Percentiles rank a stretch among this genome's conserved stretches.
These are phyloP conservation scores for Persicaria tinctoria DNA, from an alignment of 148 eudicot species.

Conservation along the genomic window DNA sequence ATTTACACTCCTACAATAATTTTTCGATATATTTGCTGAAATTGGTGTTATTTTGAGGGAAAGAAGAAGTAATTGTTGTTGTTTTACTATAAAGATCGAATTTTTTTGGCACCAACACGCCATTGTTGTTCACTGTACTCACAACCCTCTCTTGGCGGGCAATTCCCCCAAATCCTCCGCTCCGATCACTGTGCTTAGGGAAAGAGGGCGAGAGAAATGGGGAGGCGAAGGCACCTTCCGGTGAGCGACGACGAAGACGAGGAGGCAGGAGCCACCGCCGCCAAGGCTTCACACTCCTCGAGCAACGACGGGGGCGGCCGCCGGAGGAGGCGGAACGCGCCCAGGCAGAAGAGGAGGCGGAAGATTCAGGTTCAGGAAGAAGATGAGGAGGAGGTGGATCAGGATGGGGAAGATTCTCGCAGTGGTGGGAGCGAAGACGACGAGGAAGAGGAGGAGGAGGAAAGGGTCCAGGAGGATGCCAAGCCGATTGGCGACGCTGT, in stretches of 20 bases:
- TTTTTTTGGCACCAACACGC: too few species aligned
- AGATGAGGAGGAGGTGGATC: slow-evolving; percentile 18
- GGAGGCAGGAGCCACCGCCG: slow-evolving; percentile 11
- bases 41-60: too few species aligned
- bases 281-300: slow-evolving; percentile 21
- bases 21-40: too few species aligned
- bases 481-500: slow-evolving; percentile 51
- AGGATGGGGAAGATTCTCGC: slow-evolving; percentile 6
- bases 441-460: slow-evolving; percentile 29
- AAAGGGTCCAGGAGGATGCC: slow-evolving; percentile 42
- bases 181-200: not conserved
- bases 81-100: too few species aligned
- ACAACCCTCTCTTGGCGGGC: not conserved
- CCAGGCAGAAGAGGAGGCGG: slow-evolving; percentile 24
- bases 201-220: slow-evolving; percentile 27
- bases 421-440: slow-evolving; percentile 13
- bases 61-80: too few species aligned
- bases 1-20: too few species aligned
- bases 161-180: not conserved
- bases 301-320: slow-evolving; percentile 23
- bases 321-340: slow-evolving; percentile 21
- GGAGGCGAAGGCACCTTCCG: slow-evolving; percentile 45
- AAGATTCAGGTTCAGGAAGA: slow-evolving; percentile 15
- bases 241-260: slow-evolving; percentile 65
- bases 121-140: too few species aligned